Base-by-base conservation (phyloP, 805 yeast species). In the Grigorovia yakushimaensis region DNA sequence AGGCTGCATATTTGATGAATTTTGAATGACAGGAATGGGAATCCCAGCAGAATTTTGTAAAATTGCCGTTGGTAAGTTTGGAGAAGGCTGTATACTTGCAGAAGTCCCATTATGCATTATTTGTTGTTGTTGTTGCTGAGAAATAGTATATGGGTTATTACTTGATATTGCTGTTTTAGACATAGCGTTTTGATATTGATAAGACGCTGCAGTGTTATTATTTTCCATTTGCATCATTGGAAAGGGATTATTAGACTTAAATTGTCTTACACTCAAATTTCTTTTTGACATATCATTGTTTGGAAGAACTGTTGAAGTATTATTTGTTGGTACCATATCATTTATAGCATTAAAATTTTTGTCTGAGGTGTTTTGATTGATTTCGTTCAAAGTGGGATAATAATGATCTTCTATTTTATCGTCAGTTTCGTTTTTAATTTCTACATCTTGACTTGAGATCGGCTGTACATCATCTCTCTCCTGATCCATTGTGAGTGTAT, bases 231-330 rank as follows among this genome's bases (percentile, higher is more conserved):
- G 46, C 51, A 62, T 59, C 44, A 53, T 58, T 18, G 68, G 69
- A 36, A 65, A 65, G n/a, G 69, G 69, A 49, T 65, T 65, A 41
- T 58, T 61, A 3, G 66, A 55, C 51, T 65, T 65, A 50, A 63
- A 62, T 43, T 61, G 65, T 49, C 54, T 62, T 15, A 21, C 13
- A 7, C 42, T 18, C 9, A 43, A 22, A 36, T 38, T 44, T 36
- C 38, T 33, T 21, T 39, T n/a, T 24, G 18, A 38, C 10, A 27
- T 11, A 18, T 13, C 19, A 18, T n/a, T 15, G 10, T 23, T 36
- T 11, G 7, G n/a, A n/a, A n/a, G n/a, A n/a, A n/a, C n/a, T n/a
- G n/a, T n/a, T n/a, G n/a, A n/a, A n/a, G n/a, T n/a, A n/a, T n/a
- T n/a, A n/a, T 11, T 24, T 43, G 40, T 10, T 13, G 24, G 11